Percentiles rank a stretch among this genome's conserved stretches.
Evolutionary conservation across 1,139 yeast species (phyloP).

Genomic region (Blastobotrys buckinghamii): DNA sequence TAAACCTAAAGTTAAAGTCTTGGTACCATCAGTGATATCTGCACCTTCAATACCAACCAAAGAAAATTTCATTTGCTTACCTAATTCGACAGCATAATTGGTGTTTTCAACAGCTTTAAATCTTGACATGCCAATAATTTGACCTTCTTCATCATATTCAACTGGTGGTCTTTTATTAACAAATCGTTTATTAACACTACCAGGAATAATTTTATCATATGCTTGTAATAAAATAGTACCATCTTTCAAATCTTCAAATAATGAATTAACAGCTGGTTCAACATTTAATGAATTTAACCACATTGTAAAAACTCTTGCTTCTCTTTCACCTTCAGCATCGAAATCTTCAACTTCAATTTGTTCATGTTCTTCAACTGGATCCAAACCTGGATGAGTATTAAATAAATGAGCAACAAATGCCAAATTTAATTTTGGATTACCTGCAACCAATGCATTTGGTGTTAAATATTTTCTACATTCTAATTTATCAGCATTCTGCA

Average conservation of each 20-base stretch:
- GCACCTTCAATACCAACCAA: conserved; percentile 98
- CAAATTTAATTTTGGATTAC: conserved; percentile 91
- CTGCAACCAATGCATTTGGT: conserved; percentile 87
- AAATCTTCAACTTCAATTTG: conserved; percentile 80
- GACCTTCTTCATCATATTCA: conserved; percentile 41
- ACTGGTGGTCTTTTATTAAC: conserved; percentile 70
- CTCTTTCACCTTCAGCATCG: conserved; percentile 99
- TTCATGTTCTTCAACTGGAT: conserved; percentile 89
- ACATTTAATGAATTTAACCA: conserved; percentile 97
- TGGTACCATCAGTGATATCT: conserved; percentile 92
- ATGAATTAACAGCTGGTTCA: conserved; percentile 84
- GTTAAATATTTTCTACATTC: conserved; percentile 93
- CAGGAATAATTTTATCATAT: conserved; percentile 92
- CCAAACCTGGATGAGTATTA: conserved; percentile 95
- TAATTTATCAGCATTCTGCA: conserved; percentile 80
- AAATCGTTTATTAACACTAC: conserved; percentile 72
- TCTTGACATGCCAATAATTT: conserved; percentile 57
- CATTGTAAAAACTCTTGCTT: conserved; percentile 94
- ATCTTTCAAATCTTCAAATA: conserved; percentile 93
- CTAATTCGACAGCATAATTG: conserved; percentile 92
- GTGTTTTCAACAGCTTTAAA: conserved; percentile 96
- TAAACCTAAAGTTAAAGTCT: conserved; percentile 82
- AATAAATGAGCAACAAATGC: conserved; percentile 96
- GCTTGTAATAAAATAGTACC: conserved; percentile 89
- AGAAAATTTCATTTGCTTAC: conserved; percentile 86